phyloP scores from a whole-genome alignment of 73 alveolate species.

The Paramecium pentaurelia region DNA sequence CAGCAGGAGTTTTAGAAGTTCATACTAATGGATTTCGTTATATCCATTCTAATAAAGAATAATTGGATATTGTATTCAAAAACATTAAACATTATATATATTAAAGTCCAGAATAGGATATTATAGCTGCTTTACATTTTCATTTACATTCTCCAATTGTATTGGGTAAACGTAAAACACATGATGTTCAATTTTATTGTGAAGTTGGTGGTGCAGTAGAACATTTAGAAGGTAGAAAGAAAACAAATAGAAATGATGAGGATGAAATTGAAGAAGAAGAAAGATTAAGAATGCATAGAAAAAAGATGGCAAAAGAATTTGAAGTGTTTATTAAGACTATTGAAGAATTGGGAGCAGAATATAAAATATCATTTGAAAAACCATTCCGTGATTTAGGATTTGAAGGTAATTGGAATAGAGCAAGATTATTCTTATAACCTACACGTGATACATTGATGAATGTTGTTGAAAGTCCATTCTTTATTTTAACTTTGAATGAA shows the following conservation, averaged over 20 bases:
- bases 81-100: conserved; percentile 92
- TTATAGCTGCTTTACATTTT: conserved; percentile 91
- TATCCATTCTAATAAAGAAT: conserved; percentile 78
- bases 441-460: conserved; percentile 86
- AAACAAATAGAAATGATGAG: conserved; percentile 79
- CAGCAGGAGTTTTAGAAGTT: conserved; percentile 86
- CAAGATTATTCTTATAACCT: conserved; percentile 84
- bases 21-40: conserved; percentile 93
- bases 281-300: conserved; percentile 82
- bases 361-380: conserved; percentile 73
- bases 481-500: conserved; percentile 86
- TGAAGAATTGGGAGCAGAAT: conserved; percentile 67
- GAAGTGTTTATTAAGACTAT: conserved; percentile 77
- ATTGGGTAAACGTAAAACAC: conserved; percentile 84
- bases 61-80: conserved; percentile 83
- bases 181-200: conserved; percentile 88
- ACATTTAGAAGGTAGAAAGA: conserved; percentile 80
- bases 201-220: conserved; percentile 94
- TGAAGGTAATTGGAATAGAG: conserved; percentile 88
- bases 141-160: conserved; percentile 82
- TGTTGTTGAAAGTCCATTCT: conserved; percentile 91
- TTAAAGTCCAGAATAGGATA: conserved; percentile 91
- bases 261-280: conserved; percentile 96
- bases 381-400: conserved; percentile 86
- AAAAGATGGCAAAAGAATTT: conserved; percentile 79